Evolutionary conservation across 768 basidiomycete genomes (phyloP), one percentile per base, ranked within the genome.

Genomic region (Filobasidium floriforme): DNA sequence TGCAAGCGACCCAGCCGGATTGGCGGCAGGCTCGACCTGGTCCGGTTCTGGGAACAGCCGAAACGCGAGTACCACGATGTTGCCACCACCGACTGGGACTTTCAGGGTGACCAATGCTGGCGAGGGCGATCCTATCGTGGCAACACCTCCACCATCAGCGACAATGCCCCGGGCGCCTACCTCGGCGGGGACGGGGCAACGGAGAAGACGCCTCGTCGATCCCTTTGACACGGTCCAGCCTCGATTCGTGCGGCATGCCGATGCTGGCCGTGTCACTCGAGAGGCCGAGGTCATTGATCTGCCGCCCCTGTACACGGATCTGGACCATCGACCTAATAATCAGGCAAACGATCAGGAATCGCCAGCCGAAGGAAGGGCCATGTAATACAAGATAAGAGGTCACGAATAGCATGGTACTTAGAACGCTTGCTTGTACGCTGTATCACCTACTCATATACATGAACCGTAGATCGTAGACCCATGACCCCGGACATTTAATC

Each of bases 281-380:
- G 41, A 22, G 22, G 57, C 59, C 24, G 67, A 68, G 63, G 67
- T 68, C 26, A 68, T 68, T 44, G 67, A 68, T 65, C 26, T 68
- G 29, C 67, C 67, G 41, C 67, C 67, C 9, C n/a, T 68, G 54
- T 68, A 68, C 32, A 68, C 67, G 40, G 67, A 68, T 51, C 40
- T 68, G 5, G 63, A 65, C 51, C 63, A 51, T 28, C 46, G 46
- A 22, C 22, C 46, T 18, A 49, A 15, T 49, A 18, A 15, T 15
- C 46, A 49, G 22, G 46, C 46, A 22, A 22, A 49, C 46, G 46
- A 49, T 49, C 46, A 5, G 46, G 46, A 15, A 49, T 49, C 46
- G 46, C 46, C 46, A 22, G 18, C 18, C 18, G 46, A 49, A 49
- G 22, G 22, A 15, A 49, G 46, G 46, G 14, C 46, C 22, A 18